Evolutionary conservation across 2,329 filamentous ascomycete species (phyloP), one percentile per base, ranked within the genome.

Genomic region (Amesomyces nigricolor): DNA sequence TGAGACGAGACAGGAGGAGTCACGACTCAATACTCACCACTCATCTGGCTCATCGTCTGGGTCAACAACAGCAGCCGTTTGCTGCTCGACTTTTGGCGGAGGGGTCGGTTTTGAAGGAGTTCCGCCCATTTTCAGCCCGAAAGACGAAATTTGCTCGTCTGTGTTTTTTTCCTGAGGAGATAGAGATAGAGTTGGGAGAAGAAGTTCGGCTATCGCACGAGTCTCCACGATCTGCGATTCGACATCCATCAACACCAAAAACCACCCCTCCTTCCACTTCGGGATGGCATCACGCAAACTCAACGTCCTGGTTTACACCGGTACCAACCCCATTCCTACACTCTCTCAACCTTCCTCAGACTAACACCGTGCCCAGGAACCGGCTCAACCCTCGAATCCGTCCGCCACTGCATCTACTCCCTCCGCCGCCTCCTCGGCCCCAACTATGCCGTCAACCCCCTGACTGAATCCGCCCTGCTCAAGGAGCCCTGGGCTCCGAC

Each of bases 301-400:
- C 74, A 97, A 99, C 69, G 86, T 99, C 54, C 80, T 97, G 62
- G 89, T 99, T 51, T 97, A 97, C 68, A 88, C 90, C 64, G 91
- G 89, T 91, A 76, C 67, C 70, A 65, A 38, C 26, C n/a, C 3
- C 30, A 2, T 11, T n/a, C 17, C 17, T 19, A 19, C 17, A 19
- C 2, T 19, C 17, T 19, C 17, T 19, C 17, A 19, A 19, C 17
- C 17, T 19, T 6, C 17, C 38, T 29, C 30, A 10, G 9, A 17
- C 47, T 48, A 14, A 11, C 13, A 29, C 26, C 5, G 2, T 29
- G 47, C 51, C 47, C 65, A 90, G 91, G 92, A 65, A 82, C 86
- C 67, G 94, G 94, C 60, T 89, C 88, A 43, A 95, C 91, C 9
- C 78, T 88, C 51, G 89, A 94, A 67, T 96, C 91, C 14, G 89